Conservation (phyloP, 371 early-diverging fungal species). For the Rhizomucor pusillus region DNA sequence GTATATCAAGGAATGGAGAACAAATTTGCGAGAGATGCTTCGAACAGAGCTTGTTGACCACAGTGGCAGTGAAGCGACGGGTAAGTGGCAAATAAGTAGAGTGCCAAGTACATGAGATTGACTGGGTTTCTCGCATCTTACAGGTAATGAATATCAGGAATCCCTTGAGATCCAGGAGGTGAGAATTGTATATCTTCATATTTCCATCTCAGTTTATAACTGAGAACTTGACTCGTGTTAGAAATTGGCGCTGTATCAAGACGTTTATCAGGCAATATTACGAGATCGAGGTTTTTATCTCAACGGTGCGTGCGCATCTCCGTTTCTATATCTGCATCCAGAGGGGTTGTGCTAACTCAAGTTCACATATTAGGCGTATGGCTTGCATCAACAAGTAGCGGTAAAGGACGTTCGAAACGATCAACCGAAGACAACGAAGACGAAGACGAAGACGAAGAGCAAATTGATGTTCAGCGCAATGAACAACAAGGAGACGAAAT, state of each 20-base stretch:
- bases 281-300: constrained; percentile 24
- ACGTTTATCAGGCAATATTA: constrained; percentile 23
- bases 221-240: constrained; percentile 1
- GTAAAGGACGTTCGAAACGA: too few species aligned
- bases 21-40: constrained; percentile 17
- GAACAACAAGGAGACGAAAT: too few species aligned
- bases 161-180: constrained; percentile 42
- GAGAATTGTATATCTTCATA: background rate
- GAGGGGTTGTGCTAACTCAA: too few species aligned
- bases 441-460: too few species aligned
- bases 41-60: constrained; percentile 25
- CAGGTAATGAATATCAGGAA: constrained; percentile 43
- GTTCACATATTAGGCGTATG: too few species aligned
- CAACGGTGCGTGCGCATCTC: constrained; percentile 9
- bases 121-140: too few species aligned
- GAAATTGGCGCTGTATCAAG: constrained; percentile 24
- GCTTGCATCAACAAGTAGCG: too few species aligned
- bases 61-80: constrained; percentile 22
- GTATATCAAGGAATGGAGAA: constrained; percentile 23
- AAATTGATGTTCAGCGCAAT: too few species aligned
- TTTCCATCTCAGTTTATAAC: background rate
- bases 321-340: background rate
- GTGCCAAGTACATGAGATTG: too few species aligned
- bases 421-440: too few species aligned
- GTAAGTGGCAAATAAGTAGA: background rate